phyloP scores from a whole-genome alignment of 202 grass and related monocot genomes.

The Panicum hallii region DNA sequence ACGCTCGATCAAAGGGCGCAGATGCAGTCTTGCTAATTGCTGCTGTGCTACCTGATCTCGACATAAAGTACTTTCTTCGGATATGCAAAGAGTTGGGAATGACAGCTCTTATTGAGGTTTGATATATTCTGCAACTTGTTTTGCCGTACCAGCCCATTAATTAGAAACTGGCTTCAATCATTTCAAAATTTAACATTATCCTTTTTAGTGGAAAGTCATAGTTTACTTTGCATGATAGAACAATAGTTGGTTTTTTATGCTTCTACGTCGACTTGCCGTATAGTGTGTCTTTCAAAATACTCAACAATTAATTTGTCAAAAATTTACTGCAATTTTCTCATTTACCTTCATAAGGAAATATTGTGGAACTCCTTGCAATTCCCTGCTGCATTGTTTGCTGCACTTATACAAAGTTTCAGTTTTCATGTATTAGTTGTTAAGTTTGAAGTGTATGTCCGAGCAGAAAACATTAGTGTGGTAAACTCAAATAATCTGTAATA shows the following conservation, averaged over 20 bases:
- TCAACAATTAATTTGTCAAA: conserved; percentile 7
- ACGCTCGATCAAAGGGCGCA: conserved; percentile 83
- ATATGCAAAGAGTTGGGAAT: conserved; percentile 82
- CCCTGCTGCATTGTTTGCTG: conserved; percentile 5
- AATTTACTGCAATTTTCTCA: neutral
- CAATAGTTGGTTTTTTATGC: conserved; percentile 6
- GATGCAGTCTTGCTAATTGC: conserved; percentile 97
- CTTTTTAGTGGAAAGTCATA: neutral
- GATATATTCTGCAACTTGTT: conserved; percentile 22
- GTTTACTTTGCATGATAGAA: neutral
- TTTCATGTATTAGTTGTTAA: conserved; percentile 14
- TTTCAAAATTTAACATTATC: neutral
- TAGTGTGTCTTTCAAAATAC: neutral
- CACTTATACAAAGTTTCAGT: neutral
- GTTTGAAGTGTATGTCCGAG: neutral
- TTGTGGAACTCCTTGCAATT: neutral
- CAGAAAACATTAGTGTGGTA: conserved; percentile 26
- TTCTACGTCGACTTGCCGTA: conserved; percentile 11
- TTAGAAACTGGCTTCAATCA: conserved; percentile 20
- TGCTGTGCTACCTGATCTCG: conserved; percentile 76
- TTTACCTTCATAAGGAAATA: neutral
- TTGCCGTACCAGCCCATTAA: neutral
- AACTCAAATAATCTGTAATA: conserved; percentile 15
- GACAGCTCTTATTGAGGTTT: conserved; percentile 88
- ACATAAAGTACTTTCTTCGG: conserved; percentile 70